Percentiles rank a stretch among this genome's conserved stretches.
These are phyloP conservation scores for Aspergillus cristatus DNA, from an alignment of 495 filamentous ascomycete species.

Conservation along the genomic window DNA sequence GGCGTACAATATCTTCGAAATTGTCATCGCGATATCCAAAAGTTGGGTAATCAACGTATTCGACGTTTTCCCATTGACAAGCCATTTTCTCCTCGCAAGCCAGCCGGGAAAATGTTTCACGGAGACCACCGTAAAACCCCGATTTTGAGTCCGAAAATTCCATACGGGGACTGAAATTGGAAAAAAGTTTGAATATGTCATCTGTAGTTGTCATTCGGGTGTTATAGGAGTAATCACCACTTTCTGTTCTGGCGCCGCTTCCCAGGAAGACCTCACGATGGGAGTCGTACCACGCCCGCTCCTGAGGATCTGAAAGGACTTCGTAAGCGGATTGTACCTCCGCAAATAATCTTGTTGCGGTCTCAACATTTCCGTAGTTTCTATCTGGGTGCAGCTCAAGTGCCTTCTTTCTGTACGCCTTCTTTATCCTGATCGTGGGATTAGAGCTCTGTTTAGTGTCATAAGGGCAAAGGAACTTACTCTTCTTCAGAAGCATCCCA, in stretches of 20 bases:
- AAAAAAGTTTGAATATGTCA: conserved; percentile 64
- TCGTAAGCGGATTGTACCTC: conserved; percentile 91
- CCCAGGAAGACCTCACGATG: conserved; percentile 78
- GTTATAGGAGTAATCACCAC: conserved; percentile 51
- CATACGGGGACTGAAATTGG: conserved; percentile 64
- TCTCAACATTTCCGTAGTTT: conserved; percentile 79
- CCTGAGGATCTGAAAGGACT: conserved; percentile 88
- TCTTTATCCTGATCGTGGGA: conserved; percentile 61
- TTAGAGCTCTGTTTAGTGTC: not conserved
- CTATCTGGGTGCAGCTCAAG: conserved; percentile 92
- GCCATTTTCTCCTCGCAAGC: conserved; percentile 72
- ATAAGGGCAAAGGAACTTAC: conserved; percentile 40
- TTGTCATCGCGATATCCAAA: conserved; percentile 65
- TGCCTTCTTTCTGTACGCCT: conserved; percentile 82
- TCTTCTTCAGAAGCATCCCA: conserved; percentile 71
- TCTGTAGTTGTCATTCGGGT: conserved; percentile 63
- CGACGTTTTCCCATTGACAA: conserved; percentile 54
- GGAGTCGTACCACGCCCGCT: conserved; percentile 95
- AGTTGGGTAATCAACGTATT: conserved; percentile 57
- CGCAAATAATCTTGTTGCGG: conserved; percentile 75
- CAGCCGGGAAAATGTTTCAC: conserved; percentile 66
- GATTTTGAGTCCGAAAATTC: conserved; percentile 64
- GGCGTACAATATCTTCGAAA: conserved; percentile 61
- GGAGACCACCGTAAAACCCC: conserved; percentile 76
- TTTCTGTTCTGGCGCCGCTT: conserved; percentile 33